These are phyloP conservation scores for Paracorniculantispora psalliotae DNA, from an alignment of 2,329 filamentous ascomycete species.

Conservation along the genomic window DNA sequence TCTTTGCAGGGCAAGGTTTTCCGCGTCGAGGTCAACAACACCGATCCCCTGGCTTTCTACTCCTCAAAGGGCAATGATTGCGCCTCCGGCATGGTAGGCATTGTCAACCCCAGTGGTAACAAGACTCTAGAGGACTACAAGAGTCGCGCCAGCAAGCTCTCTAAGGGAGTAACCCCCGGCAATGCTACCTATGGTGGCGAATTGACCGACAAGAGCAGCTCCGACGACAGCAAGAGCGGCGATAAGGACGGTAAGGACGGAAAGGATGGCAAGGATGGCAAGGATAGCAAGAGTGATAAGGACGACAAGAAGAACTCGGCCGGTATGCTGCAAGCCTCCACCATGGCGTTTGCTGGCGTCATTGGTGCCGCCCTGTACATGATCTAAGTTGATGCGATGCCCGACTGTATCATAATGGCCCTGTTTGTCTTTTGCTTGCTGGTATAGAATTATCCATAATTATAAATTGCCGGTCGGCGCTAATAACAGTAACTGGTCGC, in stretches of 20 bases:
- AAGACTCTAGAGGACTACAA: constrained; percentile 29
- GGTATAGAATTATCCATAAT: neutral
- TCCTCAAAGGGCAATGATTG: constrained; percentile 36
- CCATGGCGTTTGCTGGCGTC: constrained; percentile 17
- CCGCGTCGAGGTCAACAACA: constrained; percentile 28
- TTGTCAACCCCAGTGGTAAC: constrained; percentile 29
- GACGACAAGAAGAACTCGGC: constrained; percentile 18
- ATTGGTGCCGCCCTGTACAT: constrained; percentile 19
- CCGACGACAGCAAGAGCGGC: constrained; percentile 11
- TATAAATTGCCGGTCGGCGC: neutral
- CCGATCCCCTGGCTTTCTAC: constrained; percentile 33
- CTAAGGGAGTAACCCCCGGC: constrained; percentile 24
- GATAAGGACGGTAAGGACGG: constrained; percentile 7
- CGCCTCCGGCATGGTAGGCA: constrained; percentile 34
- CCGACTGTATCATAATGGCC: neutral
- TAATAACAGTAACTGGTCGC: neutral
- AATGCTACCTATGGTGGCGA: constrained; percentile 25
- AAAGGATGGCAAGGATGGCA: constrained; percentile 1
- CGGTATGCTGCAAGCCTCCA: constrained; percentile 16
- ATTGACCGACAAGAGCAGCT: constrained; percentile 21
- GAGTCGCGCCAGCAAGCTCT: constrained; percentile 24
- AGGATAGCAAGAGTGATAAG: constrained; percentile 4
- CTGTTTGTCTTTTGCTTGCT: neutral
- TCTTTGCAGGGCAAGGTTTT: constrained; percentile 29
- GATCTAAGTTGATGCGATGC: constrained; percentile 9